Percentiles rank a stretch among this genome's conserved stretches.
Evolutionary conservation across 176 grass and related monocot genomes (phyloP).

Genomic region (Ensete glaucum): DNA sequence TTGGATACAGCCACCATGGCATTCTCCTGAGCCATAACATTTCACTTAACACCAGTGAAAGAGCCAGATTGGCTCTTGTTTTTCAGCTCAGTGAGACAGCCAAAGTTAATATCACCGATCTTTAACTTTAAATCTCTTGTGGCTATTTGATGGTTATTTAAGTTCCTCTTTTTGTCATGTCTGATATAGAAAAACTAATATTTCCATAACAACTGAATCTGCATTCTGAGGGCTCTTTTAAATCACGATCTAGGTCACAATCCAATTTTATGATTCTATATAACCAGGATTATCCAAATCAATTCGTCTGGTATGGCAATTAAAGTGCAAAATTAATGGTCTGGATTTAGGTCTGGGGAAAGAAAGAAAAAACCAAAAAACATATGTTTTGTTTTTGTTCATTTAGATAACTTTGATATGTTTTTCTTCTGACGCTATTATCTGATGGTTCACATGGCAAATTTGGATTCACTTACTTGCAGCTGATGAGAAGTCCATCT

Average conservation of each 20-base stretch:
- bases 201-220: not conserved
- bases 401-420: not conserved
- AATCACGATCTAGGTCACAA: no score
- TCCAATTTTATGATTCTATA: not conserved
- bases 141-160: no score
- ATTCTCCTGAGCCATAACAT: no score
- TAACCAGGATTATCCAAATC: not conserved
- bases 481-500: conserved; percentile 91
- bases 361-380: not conserved
- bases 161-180: no score
- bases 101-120: no score
- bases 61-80: no score
- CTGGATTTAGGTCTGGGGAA: not conserved
- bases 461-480: conserved; percentile 24
- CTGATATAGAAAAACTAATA: not conserved
- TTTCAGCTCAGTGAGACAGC: no score
- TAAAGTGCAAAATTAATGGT: not conserved
- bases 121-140: no score
- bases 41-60: no score
- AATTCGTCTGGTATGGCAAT: no score
- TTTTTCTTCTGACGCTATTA: not conserved
- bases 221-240: no score
- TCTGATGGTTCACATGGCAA: not conserved
- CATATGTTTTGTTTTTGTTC: not conserved
- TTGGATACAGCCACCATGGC: no score